Conservation (phyloP, 2,329 filamentous ascomycete genomes). For the Microcyclosporella mali region DNA sequence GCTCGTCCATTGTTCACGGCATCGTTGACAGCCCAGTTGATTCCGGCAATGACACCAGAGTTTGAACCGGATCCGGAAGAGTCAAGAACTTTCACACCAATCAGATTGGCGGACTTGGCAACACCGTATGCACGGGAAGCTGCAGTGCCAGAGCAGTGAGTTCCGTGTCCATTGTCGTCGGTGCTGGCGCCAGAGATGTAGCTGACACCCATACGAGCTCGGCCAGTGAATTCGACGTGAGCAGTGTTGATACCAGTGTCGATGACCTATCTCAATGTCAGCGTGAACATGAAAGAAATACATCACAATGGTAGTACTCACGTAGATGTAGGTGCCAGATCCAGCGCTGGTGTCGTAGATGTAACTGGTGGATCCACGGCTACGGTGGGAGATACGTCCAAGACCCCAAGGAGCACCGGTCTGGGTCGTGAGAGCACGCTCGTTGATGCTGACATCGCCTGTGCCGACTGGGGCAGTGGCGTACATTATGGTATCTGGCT, state of each 20-base stretch:
- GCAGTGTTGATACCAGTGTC: slow-evolving; percentile 22
- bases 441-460: slow-evolving; percentile 1
- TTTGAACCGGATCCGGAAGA: slow-evolving; percentile 39
- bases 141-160: slow-evolving; percentile 80
- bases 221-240: slow-evolving; percentile 32
- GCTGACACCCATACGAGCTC: slow-evolving; percentile 25
- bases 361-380: slow-evolving; percentile 21
- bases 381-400: slow-evolving; percentile 17
- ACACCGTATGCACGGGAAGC: slow-evolving; percentile 54
- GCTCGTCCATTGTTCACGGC: slow-evolving; percentile 77
- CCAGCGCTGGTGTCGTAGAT: slow-evolving; percentile 17
- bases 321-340: slow-evolving; percentile 12
- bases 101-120: slow-evolving; percentile 39
- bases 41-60: slow-evolving; percentile 40
- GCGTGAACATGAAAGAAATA: background rate
- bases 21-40: slow-evolving; percentile 39
- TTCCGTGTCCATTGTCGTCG: slow-evolving; percentile 56
- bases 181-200: slow-evolving; percentile 29
- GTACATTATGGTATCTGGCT: slow-evolving; percentile 35
- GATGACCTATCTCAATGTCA: background rate
- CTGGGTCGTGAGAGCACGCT: slow-evolving; percentile 15
- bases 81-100: slow-evolving; percentile 47
- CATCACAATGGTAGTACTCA: slow-evolving; percentile 19
- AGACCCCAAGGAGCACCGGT: slow-evolving; percentile 19
- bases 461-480: slow-evolving; percentile 21